Base-by-base conservation (phyloP, 768 basidiomycete genomes). In the Cystobasidium tubakii region DNA sequence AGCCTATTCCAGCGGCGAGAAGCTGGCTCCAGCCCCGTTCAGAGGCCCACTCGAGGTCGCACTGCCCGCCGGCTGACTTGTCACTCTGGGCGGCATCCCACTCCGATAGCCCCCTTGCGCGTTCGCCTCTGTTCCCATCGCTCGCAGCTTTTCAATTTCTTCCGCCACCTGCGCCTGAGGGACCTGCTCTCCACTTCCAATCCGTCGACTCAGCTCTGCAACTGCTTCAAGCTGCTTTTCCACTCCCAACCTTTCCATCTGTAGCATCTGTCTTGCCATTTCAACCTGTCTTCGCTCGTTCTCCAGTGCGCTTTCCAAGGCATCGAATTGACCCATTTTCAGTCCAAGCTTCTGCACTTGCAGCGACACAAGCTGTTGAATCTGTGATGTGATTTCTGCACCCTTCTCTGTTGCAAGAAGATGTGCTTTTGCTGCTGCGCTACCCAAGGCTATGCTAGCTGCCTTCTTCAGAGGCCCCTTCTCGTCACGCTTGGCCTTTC, bases 301-400 rank as follows among this genome's bases (percentile, higher is more conserved):
- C 80, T 98, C 96, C 65, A 99, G 83, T 10, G 92, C 83, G 62
- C 90, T 89, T 80, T 99, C 96, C 73, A 99, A 84, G 81, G 91
- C 89, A 80, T 97, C 96, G 79, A 98, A 97, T 81, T 94, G 91
- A 0, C 86, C 82, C 87, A 93, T 90, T 85, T 99, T 98, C 67
- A 95, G 84, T 79, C 97, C 94, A 43, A 98, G 87, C 82, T 98
- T 98, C 36, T 80, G 81, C 31, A 83, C 62, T 85, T 91, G 78
- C 86, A 84, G 74, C 85, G 91, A 89, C 82, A 99, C 90, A 73
- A 99, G 85, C 43, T 87, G 78, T 0, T 81, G 86, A 1, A 91
- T 87, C 60, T 98, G 87, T 73, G 86, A 84, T 42, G 88, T 87
- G 71, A 99, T 90, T 74, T 90, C 88, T 0, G 83, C 80, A 76